Percentiles rank a stretch among this genome's conserved stretches.
Evolutionary conservation across 1,284 basidiomycete species (phyloP).

Genomic region (Marasmius tenuissimus): DNA sequence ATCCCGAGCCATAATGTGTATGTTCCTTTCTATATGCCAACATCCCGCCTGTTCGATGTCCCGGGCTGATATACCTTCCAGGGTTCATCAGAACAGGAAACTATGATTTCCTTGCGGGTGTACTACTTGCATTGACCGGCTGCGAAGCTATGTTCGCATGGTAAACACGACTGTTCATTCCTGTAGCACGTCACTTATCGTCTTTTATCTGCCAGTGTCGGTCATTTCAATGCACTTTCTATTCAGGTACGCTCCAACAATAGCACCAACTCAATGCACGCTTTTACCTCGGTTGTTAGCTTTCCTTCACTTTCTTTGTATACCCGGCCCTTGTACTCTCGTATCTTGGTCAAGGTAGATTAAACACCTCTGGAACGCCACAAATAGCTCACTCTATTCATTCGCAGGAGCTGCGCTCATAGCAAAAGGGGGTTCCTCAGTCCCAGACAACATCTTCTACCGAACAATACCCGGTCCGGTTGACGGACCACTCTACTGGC

Average conservation of each 20-base stretch:
- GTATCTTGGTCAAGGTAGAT: conserved; percentile 56
- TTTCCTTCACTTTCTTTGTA: conserved; percentile 51
- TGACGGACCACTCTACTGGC: conserved; percentile 59
- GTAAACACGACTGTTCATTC: conserved; percentile 26
- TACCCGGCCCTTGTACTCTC: conserved; percentile 65
- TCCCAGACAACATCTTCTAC: conserved; percentile 63
- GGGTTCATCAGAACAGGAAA: conserved; percentile 65
- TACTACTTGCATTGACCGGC: conserved; percentile 65
- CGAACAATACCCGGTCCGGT: conserved; percentile 56
- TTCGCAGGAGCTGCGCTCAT: conserved; percentile 55
- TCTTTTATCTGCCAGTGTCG: conserved; percentile 43
- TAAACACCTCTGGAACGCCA: not conserved
- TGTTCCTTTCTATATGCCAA: conserved; percentile 19
- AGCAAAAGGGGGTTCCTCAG: conserved; percentile 38
- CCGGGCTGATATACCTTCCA: conserved; percentile 20
- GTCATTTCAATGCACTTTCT: conserved; percentile 60
- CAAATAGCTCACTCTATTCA: not conserved
- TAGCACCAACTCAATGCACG: not conserved
- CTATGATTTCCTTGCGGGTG: conserved; percentile 62
- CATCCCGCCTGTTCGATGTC: not conserved
- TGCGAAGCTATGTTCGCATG: conserved; percentile 72
- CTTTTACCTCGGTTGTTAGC: conserved; percentile 24
- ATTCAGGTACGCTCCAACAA: conserved; percentile 39
- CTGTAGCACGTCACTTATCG: not conserved
- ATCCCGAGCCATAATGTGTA: conserved; percentile 60